Conservation (phyloP, 2,329 filamentous ascomycete species). For the Pseudopyricularia cyperi region DNA sequence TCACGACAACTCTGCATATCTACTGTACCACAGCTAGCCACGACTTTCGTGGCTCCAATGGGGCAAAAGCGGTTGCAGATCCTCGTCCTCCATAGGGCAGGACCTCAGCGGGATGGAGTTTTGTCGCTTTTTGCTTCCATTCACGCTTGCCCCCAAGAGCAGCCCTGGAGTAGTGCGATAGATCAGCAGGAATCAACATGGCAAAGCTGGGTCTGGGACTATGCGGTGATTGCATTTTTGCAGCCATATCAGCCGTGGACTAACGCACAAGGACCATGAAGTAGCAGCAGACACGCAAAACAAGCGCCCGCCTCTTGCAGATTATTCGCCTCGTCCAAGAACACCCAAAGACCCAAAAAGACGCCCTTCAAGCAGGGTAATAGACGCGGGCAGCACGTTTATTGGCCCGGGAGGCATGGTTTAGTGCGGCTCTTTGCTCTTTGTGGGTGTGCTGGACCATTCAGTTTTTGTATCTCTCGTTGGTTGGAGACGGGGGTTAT, state of each 20-base stretch:
- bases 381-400: background rate
- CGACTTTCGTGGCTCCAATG: background rate
- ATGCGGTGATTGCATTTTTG: background rate
- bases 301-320: background rate
- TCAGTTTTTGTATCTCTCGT: background rate
- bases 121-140: background rate
- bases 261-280: background rate
- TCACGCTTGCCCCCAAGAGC: too few species aligned
- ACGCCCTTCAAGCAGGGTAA: background rate
- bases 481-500: background rate
- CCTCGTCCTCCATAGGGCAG: background rate
- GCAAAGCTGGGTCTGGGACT: background rate
- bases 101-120: background rate
- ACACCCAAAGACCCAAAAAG: too few species aligned
- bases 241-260: background rate
- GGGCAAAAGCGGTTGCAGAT: background rate
- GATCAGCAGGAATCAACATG: too few species aligned
- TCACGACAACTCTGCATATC: too few species aligned
- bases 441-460: background rate
- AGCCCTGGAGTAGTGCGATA: background rate
- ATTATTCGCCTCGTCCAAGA: background rate
- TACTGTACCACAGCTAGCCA: too few species aligned
- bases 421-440: background rate
- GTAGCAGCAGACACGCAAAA: background rate
- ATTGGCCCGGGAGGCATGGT: background rate